These are phyloP conservation scores for Trichoderma erinaceum DNA, from an alignment of 495 filamentous ascomycete genomes.

Conservation along the genomic window DNA sequence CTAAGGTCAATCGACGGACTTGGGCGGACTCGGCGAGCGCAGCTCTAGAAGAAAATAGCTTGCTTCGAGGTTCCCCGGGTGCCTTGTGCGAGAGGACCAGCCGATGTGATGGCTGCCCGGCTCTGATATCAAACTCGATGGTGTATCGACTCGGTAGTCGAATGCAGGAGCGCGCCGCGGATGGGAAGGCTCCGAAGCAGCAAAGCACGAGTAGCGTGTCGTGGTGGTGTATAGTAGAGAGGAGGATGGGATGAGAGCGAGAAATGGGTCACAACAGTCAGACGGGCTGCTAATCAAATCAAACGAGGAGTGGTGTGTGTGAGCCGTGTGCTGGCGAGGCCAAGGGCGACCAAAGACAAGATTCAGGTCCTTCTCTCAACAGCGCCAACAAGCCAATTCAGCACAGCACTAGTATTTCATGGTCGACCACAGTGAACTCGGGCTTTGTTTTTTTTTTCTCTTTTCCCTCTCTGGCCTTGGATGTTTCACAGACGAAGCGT, in stretches of 20 bases:
- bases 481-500: conserved; percentile 11
- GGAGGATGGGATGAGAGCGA: not conserved
- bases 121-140: no score
- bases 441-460: not conserved
- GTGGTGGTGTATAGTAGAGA: not conserved
- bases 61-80: not conserved
- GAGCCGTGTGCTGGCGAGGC: not conserved
- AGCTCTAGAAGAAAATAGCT: not conserved
- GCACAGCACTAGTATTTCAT: conserved; percentile 1
- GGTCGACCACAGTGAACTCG: not conserved
- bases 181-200: conserved; percentile 3
- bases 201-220: not conserved
- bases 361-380: not conserved
- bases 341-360: conserved; percentile 6
- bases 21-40: not conserved
- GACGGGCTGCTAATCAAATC: not conserved
- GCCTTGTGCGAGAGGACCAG: not conserved
- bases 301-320: not conserved
- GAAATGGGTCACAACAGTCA: not conserved
- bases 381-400: not conserved
- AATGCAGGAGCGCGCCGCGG: not conserved
- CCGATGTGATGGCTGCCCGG: not conserved
- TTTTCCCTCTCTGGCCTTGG: not conserved
- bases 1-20: not conserved
- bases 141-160: not conserved